Percentiles rank a stretch among this genome's conserved stretches.
These are phyloP conservation scores for Ruellia speciosa DNA, from an alignment of 305 asterid genomes.

Conservation along the genomic window DNA sequence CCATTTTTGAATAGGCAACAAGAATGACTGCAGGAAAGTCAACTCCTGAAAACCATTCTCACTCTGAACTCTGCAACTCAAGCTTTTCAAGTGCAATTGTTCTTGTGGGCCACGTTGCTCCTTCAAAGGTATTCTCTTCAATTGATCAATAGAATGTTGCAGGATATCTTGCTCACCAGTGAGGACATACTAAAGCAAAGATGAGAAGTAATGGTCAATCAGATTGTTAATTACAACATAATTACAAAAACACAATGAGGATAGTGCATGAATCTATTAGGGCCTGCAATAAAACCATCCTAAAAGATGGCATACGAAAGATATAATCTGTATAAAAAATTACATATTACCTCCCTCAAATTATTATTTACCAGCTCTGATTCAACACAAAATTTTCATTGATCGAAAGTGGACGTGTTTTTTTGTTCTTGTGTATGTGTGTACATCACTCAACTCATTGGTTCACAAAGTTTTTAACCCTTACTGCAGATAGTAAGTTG, in stretches of 20 bases:
- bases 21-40: slow-evolving; percentile 81
- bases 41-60: slow-evolving; percentile 65
- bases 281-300: slow-evolving; percentile 13
- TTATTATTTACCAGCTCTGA: neutral
- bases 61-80: slow-evolving; percentile 67
- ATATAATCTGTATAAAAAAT: too few relatives aligned
- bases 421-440: too few relatives aligned
- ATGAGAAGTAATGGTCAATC: neutral
- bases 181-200: slow-evolving; percentile 64
- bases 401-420: neutral
- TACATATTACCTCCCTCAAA: neutral
- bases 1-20: slow-evolving; percentile 82
- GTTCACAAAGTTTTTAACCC: neutral
- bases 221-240: slow-evolving; percentile 10
- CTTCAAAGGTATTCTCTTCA: slow-evolving; percentile 86
- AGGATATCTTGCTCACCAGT: slow-evolving; percentile 81
- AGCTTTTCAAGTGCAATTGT: slow-evolving; percentile 82
- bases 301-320: slow-evolving; percentile 5
- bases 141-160: slow-evolving; percentile 71
- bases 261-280: slow-evolving; percentile 2
- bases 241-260: slow-evolving; percentile 9
- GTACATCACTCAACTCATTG: neutral
- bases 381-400: neutral
- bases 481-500: neutral
- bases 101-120: slow-evolving; percentile 97